phyloP scores from a whole-genome alignment of 2,329 filamentous ascomycete genomes.

The Pseudocercospora fijiensis region DNA sequence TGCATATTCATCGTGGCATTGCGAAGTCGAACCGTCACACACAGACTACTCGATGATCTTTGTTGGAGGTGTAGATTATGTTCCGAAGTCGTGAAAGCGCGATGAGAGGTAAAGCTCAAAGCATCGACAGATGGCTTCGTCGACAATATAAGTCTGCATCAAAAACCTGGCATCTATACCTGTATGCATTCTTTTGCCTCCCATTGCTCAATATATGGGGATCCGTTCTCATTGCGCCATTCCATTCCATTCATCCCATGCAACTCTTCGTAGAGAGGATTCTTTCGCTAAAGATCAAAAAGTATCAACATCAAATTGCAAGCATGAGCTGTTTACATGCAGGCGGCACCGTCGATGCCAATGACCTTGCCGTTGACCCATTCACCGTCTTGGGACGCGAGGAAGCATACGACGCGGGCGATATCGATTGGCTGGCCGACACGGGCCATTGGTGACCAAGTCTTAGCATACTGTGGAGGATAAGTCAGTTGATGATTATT shows the following conservation, averaged over 20 bases:
- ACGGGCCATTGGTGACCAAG: constrained; percentile 64
- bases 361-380: constrained; percentile 57
- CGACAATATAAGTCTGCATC: too few relatives aligned
- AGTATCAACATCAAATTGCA: not conserved
- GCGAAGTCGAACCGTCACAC: too few relatives aligned
- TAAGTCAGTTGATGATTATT: not conserved
- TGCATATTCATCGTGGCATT: too few relatives aligned
- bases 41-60: too few relatives aligned
- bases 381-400: constrained; percentile 59
- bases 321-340: constrained; percentile 38
- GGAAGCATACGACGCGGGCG: constrained; percentile 62
- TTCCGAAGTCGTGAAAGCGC: too few relatives aligned
- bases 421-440: constrained; percentile 68
- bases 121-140: too few relatives aligned
- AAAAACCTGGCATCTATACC: not conserved
- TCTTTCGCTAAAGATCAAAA: not conserved
- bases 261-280: not conserved
- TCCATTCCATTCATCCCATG: not conserved
- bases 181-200: not conserved
- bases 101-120: not conserved
- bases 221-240: not conserved
- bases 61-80: too few relatives aligned
- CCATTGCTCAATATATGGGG: not conserved
- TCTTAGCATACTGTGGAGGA: constrained; percentile 55
- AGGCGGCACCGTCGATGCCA: constrained; percentile 46